Base-by-base conservation (phyloP, 805 yeast genomes). In the Yamadazyma sp. region DNA sequence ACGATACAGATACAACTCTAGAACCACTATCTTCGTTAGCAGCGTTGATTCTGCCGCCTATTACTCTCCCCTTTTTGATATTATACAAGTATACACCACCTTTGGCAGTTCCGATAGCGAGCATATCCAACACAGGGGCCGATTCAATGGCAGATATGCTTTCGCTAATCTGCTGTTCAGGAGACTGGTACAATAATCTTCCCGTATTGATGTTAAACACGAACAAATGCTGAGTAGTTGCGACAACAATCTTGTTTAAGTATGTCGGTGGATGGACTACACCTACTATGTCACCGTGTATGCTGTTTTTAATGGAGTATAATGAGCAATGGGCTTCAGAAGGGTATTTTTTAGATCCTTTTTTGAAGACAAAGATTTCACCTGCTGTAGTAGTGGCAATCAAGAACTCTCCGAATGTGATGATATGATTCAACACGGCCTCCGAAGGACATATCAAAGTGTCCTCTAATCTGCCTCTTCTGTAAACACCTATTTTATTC, bases 181-280 rank as follows among this genome's bases (percentile, higher is more conserved):
- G 55, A 3, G 82, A 70, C 22, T 77, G 74, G 64, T 59, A 85
- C 16, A 93, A 50, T 17, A 81, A 52, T 57, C 83, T 87, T 1
- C 88, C 89, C 0, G 95, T 78, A 50, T 87, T 77, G 38, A 90
- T 67, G 53, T 93, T 95, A 61, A 73, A 75, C 18, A 95, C 63
- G 35, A 77, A 59, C 10, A 90, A 41, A 31, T 75, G 71, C 2
- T 75, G 59, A 4, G 81, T 70, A 1, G 97, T 86, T n/a, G 90
- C 86, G 20, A 91, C 80, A 1, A 84, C 82, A 18, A 95, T 66
- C 56, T 93, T 93, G 68, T 93, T 93, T 53, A 95, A 61, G 56
- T 91, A 90, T 0, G 99, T 91, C 20, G 97, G 90, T 34, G 91
- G 82, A 59, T 93, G 99, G 8, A 78, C 53, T 13, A 84, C 47